These are phyloP conservation scores for Berkeleyomyces rouxiae DNA, from an alignment of 2,329 filamentous ascomycete species.

Conservation along the genomic window DNA sequence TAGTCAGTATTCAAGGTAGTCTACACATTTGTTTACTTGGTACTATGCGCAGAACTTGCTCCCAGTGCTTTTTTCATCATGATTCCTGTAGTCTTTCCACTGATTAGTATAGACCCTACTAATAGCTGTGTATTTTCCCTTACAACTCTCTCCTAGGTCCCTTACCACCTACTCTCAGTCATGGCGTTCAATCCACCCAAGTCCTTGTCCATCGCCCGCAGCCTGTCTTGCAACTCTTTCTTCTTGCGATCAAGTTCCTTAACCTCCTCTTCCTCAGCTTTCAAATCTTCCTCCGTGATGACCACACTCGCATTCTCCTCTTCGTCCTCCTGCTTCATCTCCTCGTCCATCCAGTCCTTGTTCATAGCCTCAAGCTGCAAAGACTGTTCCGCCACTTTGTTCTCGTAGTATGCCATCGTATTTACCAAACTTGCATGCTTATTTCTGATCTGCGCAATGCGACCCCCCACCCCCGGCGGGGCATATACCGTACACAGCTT, in stretches of 20 bases:
- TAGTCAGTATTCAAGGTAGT: too few species aligned
- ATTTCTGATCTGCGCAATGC: constrained; percentile 54
- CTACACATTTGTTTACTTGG: too few species aligned
- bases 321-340: constrained; percentile 34
- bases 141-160: neutral
- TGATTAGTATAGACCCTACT: too few species aligned
- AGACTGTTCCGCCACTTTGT: constrained; percentile 59
- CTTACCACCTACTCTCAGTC: constrained; percentile 20
- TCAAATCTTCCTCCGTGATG: constrained; percentile 52
- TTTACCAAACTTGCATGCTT: constrained; percentile 54
- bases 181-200: constrained; percentile 37
- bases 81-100: too few species aligned
- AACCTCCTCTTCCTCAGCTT: constrained; percentile 50
- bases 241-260: constrained; percentile 39
- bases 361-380: constrained; percentile 60
- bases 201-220: constrained; percentile 39
- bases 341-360: constrained; percentile 39
- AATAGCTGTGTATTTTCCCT: neutral
- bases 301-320: constrained; percentile 28
- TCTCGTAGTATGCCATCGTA: constrained; percentile 68
- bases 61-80: too few species aligned
- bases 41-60: too few species aligned
- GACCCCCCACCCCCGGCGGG: constrained; percentile 59
- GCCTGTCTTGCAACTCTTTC: constrained; percentile 35
- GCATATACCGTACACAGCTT: constrained; percentile 82